Evolutionary conservation across 192 early-diverging fungal species (phyloP), one percentile per base, ranked within the genome.

Genomic region (Backusella parvicylindrica): DNA sequence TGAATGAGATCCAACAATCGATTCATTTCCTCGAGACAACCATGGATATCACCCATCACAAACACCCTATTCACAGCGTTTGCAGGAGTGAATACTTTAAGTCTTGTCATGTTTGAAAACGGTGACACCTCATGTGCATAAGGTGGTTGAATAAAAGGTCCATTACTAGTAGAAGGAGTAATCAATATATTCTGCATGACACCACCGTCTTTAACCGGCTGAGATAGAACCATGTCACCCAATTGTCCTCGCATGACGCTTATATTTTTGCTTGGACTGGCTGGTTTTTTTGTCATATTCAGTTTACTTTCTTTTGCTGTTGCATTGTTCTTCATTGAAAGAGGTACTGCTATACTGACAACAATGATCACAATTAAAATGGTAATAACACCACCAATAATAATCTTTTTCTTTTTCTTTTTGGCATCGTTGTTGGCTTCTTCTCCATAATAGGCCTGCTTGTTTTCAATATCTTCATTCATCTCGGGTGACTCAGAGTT

Each of bases 1-100:
- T 77, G 28, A 18, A 91, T 70, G 23, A 80, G 73, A 2, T 82
- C 80, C 31, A 94, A 47, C 16, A 94, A 84, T 32, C 15, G 8
- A 18, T 86, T 75, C 26, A 94, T 78, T 78, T 91, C 90, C 13
- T 86, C 49, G 0, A 86, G 21, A 30, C 85, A 83, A 0, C 91
- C 92, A 66, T 94, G 92, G 36, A 92, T 83, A 72, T 94, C 92
- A 2, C 92, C 92, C n/a, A 94, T 86, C 13, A 94, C 86, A 36
- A 92, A 84, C 37, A 91, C 77, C 1, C 91, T 79, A 18, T 37
- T 64, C 1, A 13, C 65, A 9, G 47, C 35, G 31, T 47, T 30
- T 32, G 40, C 9, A 21, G 38, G 23, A 6, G 71, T 40, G 15
- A 64, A 64, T 3, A 53, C 18, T 6, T 60, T 35, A 6, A 78